Percentiles rank a stretch among this genome's conserved stretches.
Conservation (phyloP, 139 green algal species). For the Volvox reticuliferus region DNA sequence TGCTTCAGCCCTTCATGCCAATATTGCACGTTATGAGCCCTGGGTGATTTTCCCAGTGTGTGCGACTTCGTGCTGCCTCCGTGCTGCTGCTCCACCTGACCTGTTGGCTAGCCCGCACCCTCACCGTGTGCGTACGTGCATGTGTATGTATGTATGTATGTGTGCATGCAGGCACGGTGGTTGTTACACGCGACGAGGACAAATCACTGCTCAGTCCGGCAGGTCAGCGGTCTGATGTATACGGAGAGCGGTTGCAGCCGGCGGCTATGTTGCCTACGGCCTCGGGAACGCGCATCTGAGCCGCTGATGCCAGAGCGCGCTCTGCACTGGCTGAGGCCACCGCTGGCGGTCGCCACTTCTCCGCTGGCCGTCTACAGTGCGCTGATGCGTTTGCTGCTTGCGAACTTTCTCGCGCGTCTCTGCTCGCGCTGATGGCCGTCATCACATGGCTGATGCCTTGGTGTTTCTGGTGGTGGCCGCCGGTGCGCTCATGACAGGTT, state of each 20-base stretch:
- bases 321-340: no score
- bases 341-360: no score
- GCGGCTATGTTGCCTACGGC: conserved; percentile 10
- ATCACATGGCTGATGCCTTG: no score
- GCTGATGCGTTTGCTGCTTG: no score
- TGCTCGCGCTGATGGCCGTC: no score
- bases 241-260: conserved; percentile 25
- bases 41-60: neutral
- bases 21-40: neutral
- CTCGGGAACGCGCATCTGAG: conserved; percentile 19
- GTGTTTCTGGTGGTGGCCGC: no score
- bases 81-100: neutral
- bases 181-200: neutral
- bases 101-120: neutral
- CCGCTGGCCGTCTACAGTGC: no score
- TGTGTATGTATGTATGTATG: neutral
- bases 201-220: neutral
- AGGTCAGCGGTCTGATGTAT: conserved; percentile 19
- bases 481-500: no score
- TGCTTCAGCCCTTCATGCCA: neutral
- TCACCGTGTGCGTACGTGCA: neutral
- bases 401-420: no score
- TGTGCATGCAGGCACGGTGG: neutral
- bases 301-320: no score
- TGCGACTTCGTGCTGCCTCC: neutral